Percentiles rank a stretch among this genome's conserved stretches.
phyloP scores from a whole-genome alignment of 164 flowering plant genomes.

The Piper longum region DNA sequence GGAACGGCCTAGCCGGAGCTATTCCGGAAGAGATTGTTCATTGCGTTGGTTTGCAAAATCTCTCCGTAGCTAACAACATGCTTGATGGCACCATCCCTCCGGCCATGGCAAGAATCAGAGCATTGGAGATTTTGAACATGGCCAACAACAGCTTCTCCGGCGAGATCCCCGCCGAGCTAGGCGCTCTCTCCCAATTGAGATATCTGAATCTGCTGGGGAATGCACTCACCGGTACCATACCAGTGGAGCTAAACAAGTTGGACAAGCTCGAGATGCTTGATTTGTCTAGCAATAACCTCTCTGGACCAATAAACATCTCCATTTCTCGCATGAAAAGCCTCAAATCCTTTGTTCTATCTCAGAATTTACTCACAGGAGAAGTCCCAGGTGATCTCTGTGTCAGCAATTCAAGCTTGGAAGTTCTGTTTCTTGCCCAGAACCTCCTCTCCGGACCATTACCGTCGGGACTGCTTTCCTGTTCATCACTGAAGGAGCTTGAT shows the following conservation, averaged over 20 bases:
- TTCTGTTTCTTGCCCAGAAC: conserved; percentile 41
- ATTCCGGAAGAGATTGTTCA: conserved; percentile 48
- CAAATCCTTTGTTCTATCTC: conserved; percentile 39
- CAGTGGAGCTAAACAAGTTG: conserved; percentile 43
- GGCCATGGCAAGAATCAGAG: conserved; percentile 36
- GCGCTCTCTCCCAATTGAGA: conserved; percentile 32
- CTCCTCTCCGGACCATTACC: conserved; percentile 58
- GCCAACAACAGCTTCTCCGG: conserved; percentile 80
- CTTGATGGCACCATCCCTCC: conserved; percentile 59
- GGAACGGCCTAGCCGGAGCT: conserved; percentile 42
- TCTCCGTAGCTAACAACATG: conserved; percentile 59
- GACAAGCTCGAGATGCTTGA: conserved; percentile 45
- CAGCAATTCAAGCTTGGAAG: conserved; percentile 31
- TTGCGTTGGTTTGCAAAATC: conserved; percentile 39
- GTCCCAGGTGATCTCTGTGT: conserved; percentile 40
- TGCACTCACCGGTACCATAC: conserved; percentile 43
- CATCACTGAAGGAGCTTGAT: conserved; percentile 53
- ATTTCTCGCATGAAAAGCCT: conserved; percentile 31
- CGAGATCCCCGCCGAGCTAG: conserved; percentile 41
- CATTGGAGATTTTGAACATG: conserved; percentile 46
- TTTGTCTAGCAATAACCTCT: conserved; percentile 55
- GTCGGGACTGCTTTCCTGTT: conserved; percentile 32
- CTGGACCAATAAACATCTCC: conserved; percentile 38
- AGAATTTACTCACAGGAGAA: conserved; percentile 38
- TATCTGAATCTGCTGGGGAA: conserved; percentile 83